Evolutionary conservation across 768 basidiomycete genomes (phyloP).

Genomic region (Cystobasidium onofrii): DNA sequence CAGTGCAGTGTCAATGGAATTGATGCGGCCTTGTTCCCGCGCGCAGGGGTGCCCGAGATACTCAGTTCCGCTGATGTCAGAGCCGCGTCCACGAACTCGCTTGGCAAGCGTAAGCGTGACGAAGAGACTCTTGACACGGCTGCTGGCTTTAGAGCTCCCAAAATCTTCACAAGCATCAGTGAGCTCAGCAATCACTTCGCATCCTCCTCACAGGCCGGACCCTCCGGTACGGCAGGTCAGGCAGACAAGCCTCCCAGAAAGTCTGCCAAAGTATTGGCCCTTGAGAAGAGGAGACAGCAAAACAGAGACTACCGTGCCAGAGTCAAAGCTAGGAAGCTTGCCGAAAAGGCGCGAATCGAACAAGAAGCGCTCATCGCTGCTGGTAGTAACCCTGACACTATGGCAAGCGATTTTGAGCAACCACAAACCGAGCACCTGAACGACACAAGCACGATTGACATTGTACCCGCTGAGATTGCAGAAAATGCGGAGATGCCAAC

Average conservation of each 20-base stretch:
- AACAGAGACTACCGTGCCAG: not conserved
- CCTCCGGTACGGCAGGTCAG: not conserved
- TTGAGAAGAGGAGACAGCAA: not conserved
- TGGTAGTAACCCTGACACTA: not conserved
- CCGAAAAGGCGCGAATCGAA: not conserved
- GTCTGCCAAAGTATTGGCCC: not conserved
- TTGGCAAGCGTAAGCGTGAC: not conserved
- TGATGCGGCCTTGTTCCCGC: not conserved
- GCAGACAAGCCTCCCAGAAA: not conserved
- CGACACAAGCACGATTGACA: too few species aligned
- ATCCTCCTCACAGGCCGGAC: not conserved
- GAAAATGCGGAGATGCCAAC: too few species aligned
- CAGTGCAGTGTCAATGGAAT: not conserved
- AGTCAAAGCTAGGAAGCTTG: not conserved
- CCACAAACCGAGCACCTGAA: too few species aligned
- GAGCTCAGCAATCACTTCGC: not conserved
- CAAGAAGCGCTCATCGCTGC: not conserved
- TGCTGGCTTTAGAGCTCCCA: not conserved
- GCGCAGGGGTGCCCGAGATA: not conserved
- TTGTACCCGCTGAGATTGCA: too few species aligned
- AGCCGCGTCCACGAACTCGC: not conserved
- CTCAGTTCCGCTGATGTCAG: not conserved
- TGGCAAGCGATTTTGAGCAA: not conserved
- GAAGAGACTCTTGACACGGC: not conserved
- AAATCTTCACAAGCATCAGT: not conserved